These are phyloP conservation scores for Boletellus sp. DNA, from an alignment of 768 basidiomycete genomes.

Conservation along the genomic window DNA sequence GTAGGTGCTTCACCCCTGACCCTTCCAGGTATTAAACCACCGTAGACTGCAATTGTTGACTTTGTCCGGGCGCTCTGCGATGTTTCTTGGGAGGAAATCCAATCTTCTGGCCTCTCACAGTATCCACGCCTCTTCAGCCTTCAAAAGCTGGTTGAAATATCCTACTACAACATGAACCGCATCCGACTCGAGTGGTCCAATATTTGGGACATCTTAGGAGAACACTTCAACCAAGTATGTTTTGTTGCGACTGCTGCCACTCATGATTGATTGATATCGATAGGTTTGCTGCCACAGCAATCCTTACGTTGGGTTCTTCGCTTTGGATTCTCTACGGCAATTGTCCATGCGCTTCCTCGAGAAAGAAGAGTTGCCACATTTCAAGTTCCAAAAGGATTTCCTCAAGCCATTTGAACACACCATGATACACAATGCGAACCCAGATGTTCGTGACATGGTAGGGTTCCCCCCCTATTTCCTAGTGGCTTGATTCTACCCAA, in stretches of 20 bases:
- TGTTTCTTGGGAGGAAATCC: constrained; percentile 99
- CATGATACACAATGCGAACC: constrained; percentile 94
- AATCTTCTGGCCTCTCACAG: constrained; percentile 91
- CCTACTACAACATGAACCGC: constrained; percentile 98
- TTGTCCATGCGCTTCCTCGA: constrained; percentile 98
- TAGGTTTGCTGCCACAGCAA: constrained; percentile 99
- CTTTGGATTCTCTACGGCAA: constrained; percentile 93
- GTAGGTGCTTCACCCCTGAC: constrained; percentile 46
- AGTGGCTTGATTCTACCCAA: neutral
- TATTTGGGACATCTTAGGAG: constrained; percentile 95
- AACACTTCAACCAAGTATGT: constrained; percentile 93
- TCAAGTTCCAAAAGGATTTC: constrained; percentile 99
- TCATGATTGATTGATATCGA: constrained; percentile 7
- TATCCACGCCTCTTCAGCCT: constrained; percentile 94
- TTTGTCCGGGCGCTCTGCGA: constrained; percentile 95
- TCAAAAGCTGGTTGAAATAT: constrained; percentile 97
- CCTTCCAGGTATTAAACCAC: constrained; percentile 6
- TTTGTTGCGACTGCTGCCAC: neutral
- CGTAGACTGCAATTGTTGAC: constrained; percentile 91
- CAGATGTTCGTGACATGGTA: constrained; percentile 96
- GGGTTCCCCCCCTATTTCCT: constrained; percentile 1
- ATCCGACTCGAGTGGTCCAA: constrained; percentile 98
- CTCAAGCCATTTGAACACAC: constrained; percentile 97
- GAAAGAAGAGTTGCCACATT: constrained; percentile 96
- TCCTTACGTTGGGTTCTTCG: constrained; percentile 94